These are phyloP conservation scores for Russula vinacea DNA, from an alignment of 768 basidiomycete species.

Conservation along the genomic window DNA sequence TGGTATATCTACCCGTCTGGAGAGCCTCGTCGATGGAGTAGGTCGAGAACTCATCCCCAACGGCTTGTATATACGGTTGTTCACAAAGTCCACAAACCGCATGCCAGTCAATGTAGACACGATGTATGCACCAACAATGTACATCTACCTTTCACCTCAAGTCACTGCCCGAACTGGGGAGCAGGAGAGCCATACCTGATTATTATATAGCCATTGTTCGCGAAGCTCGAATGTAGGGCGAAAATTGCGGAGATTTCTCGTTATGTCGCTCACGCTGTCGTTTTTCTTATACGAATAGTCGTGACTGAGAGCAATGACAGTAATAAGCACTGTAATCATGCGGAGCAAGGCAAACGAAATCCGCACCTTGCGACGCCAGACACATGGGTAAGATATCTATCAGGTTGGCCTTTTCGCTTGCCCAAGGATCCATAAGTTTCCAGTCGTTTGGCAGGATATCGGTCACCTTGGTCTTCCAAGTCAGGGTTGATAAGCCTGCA, in stretches of 20 bases:
- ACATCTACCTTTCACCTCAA: conserved; percentile 38
- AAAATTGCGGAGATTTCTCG: conserved; percentile 36
- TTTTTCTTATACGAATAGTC: conserved; percentile 12
- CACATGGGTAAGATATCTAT: conserved; percentile 43
- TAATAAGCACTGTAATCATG: not conserved
- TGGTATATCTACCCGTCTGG: conserved; percentile 37
- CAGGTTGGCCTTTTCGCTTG: conserved; percentile 39
- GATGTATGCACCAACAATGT: conserved; percentile 38
- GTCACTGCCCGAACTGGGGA: not conserved
- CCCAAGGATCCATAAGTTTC: conserved; percentile 43
- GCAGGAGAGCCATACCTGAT: conserved; percentile 33
- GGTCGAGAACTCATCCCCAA: conserved; percentile 44
- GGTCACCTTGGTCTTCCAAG: conserved; percentile 40
- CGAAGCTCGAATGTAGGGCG: conserved; percentile 40
- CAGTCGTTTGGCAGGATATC: conserved; percentile 41
- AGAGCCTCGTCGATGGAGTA: conserved; percentile 39
- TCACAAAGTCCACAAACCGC: conserved; percentile 42
- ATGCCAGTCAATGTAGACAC: conserved; percentile 37
- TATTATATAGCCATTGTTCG: conserved; percentile 42
- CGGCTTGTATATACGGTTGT: conserved; percentile 42
- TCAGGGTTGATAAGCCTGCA: conserved; percentile 33
- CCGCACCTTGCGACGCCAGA: conserved; percentile 41
- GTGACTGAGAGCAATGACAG: conserved; percentile 11
- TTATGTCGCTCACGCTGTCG: not conserved
- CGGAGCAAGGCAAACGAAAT: not conserved